Conservation (phyloP, 1,139 yeast species). For the Saccharomyces hybrid region DNA sequence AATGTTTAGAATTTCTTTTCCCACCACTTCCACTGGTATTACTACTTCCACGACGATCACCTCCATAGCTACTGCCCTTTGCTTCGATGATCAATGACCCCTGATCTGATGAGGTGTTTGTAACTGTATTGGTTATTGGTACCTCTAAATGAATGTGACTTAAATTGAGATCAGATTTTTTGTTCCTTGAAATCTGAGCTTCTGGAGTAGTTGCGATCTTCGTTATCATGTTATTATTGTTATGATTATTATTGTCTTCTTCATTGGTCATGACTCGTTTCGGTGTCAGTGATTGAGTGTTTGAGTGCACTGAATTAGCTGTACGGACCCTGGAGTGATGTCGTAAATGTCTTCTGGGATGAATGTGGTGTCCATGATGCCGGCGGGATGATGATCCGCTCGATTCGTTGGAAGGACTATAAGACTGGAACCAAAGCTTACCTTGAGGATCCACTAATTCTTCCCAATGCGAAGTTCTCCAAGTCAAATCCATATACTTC, state of each 20-base stretch:
- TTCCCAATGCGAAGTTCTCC: constrained; percentile 64
- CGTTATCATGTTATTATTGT: background rate
- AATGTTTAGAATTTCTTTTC: constrained; percentile 2
- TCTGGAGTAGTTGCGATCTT: background rate
- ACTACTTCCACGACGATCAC: background rate
- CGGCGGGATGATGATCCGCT: background rate
- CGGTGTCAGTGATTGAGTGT: background rate
- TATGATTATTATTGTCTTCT: background rate
- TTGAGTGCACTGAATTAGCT: background rate
- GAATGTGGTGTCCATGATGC: constrained; percentile 9
- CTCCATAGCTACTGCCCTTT: background rate
- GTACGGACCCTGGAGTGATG: background rate
- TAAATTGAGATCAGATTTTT: background rate
- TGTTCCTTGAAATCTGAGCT: background rate
- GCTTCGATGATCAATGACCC: background rate
- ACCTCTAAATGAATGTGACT: background rate
- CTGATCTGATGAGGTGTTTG: background rate
- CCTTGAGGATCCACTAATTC: constrained; percentile 51
- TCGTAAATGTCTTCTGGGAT: constrained; percentile 5
- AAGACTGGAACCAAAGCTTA: constrained; percentile 48
- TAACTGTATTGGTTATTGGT: background rate
- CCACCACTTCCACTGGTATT: background rate
- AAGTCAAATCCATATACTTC: constrained; percentile 49
- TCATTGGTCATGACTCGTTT: background rate
- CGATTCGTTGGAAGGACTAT: constrained; percentile 3